A percentile compares a stretch with the other conserved stretches of the same genome.
Evolutionary conservation across 2,329 filamentous ascomycete species (phyloP).

Genomic region (Neoscytalidium dimidiatum): DNA sequence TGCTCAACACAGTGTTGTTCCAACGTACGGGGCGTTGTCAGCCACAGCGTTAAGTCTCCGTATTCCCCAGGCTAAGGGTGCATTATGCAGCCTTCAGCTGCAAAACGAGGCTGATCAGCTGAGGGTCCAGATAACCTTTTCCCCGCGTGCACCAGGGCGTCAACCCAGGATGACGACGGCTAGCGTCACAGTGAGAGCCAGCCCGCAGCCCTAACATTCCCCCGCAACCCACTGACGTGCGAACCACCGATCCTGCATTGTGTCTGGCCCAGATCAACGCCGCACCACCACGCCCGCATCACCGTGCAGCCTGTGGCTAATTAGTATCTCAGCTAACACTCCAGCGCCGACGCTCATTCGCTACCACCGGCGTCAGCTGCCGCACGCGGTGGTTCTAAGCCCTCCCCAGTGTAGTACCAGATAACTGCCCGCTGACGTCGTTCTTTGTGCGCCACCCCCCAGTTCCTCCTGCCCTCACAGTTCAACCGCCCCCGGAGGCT

Average conservation of each 20-base stretch:
- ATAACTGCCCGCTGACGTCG: slow-evolving; percentile 1
- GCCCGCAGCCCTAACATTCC: not conserved
- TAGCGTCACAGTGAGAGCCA: not conserved
- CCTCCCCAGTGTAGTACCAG: not conserved
- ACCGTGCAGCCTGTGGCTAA: slow-evolving; percentile 5
- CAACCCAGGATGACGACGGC: not conserved
- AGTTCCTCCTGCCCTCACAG: not conserved
- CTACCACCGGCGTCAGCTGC: not conserved
- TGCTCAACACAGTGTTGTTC: not conserved
- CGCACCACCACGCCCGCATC: slow-evolving; percentile 5
- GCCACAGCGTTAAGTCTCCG: not conserved
- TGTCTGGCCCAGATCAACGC: not conserved
- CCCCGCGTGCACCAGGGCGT: not conserved
- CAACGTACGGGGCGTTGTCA: too few relatives aligned
- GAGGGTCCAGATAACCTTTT: slow-evolving; percentile 13
- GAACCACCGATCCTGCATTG: not conserved
- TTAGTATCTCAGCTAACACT: not conserved
- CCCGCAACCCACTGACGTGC: slow-evolving; percentile 3
- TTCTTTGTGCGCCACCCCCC: slow-evolving; percentile 3
- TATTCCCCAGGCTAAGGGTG: not conserved
- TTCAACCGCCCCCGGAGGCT: not conserved
- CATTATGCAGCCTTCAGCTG: not conserved
- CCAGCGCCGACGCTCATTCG: not conserved
- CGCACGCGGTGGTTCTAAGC: not conserved
- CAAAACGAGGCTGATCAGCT: slow-evolving; percentile 9